These are phyloP conservation scores for Nidula microcarpa DNA, from an alignment of 768 basidiomycete species.

Conservation along the genomic window DNA sequence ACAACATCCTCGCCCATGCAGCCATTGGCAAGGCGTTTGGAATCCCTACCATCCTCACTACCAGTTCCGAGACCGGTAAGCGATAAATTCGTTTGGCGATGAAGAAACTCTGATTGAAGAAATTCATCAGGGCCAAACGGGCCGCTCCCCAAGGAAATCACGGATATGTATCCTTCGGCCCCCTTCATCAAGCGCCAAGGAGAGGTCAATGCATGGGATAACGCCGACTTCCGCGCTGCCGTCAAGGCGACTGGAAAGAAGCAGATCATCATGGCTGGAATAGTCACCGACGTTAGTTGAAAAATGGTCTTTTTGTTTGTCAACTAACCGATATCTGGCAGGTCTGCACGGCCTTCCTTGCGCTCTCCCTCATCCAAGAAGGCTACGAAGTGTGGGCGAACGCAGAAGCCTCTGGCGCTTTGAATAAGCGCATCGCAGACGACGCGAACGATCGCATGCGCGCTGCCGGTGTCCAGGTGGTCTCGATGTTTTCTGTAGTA, in stretches of 20 bases:
- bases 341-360: constrained; percentile 48
- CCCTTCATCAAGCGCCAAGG: constrained; percentile 43
- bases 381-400: constrained; percentile 48
- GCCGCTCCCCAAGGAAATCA: constrained; percentile 40
- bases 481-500: constrained; percentile 40
- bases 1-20: constrained; percentile 45
- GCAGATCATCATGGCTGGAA: constrained; percentile 48
- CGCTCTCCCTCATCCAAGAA: constrained; percentile 39
- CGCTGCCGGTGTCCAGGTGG: constrained; percentile 39
- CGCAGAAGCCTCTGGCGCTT: constrained; percentile 42
- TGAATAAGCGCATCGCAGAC: constrained; percentile 32
- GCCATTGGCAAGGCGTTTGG: constrained; percentile 40
- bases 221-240: constrained; percentile 40
- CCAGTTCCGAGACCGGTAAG: constrained; percentile 38
- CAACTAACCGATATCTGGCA: constrained; percentile 7
- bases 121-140: constrained; percentile 39
- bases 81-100: neutral
- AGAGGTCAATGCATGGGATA: constrained; percentile 53
- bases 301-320: neutral
- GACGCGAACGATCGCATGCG: constrained; percentile 49
- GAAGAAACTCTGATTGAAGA: neutral
- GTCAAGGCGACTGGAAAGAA: constrained; percentile 46
- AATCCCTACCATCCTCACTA: constrained; percentile 43
- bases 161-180: constrained; percentile 40
- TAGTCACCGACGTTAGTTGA: constrained; percentile 41